Conservation (phyloP, 2,329 filamentous ascomycete species). For the Teratosphaeria gauchensis region DNA sequence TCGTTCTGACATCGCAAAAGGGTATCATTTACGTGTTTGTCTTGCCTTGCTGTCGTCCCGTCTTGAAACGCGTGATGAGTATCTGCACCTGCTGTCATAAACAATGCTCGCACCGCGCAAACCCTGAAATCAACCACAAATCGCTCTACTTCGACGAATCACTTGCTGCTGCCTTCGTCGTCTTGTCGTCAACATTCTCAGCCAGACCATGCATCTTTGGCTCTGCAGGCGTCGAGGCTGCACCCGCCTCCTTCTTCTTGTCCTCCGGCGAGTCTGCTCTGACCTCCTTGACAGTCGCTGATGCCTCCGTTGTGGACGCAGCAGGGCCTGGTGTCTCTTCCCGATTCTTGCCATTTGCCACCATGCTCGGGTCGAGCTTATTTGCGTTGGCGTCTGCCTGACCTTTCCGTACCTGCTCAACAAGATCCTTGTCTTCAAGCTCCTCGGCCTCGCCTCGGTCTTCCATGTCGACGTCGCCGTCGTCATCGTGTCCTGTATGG, state of each 20-base stretch:
- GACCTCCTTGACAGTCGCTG: background rate
- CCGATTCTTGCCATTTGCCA: constrained; percentile 30
- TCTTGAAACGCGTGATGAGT: background rate
- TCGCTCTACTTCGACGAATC: background rate
- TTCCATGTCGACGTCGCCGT: constrained; percentile 76
- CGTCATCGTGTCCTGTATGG: constrained; percentile 59
- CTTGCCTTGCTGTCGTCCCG: background rate
- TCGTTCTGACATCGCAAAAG: constrained; percentile 1
- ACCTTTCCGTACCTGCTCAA: constrained; percentile 69
- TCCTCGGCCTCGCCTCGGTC: constrained; percentile 54
- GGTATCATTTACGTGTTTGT: constrained; percentile 2
- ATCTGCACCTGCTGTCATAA: background rate
- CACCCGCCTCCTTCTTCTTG: constrained; percentile 17
- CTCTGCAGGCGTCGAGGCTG: constrained; percentile 13
- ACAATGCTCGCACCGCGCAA: background rate
- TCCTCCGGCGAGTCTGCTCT: constrained; percentile 10
- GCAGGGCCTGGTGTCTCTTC: constrained; percentile 43
- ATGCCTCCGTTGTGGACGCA: constrained; percentile 2
- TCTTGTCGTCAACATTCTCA: constrained; percentile 4
- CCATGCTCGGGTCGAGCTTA: background rate
- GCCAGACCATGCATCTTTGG: constrained; percentile 17
- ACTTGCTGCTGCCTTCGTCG: background rate
- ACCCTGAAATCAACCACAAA: background rate
- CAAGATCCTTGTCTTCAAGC: constrained; percentile 75
- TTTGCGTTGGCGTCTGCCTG: constrained; percentile 23